These are phyloP conservation scores for Mortierella claussenii DNA, from an alignment of 192 early-diverging fungal genomes.

Conservation along the genomic window DNA sequence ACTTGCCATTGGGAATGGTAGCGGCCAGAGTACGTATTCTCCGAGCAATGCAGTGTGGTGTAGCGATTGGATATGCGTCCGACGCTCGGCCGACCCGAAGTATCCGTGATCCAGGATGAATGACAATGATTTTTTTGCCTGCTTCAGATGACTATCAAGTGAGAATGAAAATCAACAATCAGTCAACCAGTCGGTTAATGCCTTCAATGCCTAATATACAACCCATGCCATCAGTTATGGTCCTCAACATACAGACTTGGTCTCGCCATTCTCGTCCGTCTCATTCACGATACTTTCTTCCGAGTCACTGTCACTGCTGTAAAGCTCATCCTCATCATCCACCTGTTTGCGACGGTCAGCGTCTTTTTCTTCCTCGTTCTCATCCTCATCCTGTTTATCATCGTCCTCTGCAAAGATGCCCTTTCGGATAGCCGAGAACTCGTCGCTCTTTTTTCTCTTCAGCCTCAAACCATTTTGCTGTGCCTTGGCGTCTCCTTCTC, in stretches of 20 bases:
- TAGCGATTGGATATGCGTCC: constrained; percentile 79
- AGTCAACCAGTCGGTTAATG: too few relatives aligned
- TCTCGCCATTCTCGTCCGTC: constrained; percentile 43
- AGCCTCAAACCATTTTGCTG: not conserved
- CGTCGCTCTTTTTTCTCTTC: constrained; percentile 61
- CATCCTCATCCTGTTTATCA: constrained; percentile 8
- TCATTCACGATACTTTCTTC: constrained; percentile 45
- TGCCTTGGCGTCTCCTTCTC: not conserved
- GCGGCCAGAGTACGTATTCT: constrained; percentile 34
- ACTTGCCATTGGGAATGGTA: not conserved
- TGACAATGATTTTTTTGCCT: constrained; percentile 77
- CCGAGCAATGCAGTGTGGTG: constrained; percentile 87
- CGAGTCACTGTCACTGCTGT: constrained; percentile 44
- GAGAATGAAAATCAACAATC: too few relatives aligned
- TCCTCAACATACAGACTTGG: constrained; percentile 25
- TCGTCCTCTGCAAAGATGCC: constrained; percentile 43
- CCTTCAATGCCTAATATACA: too few relatives aligned
- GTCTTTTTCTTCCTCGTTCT: constrained; percentile 9
- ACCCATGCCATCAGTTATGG: not conserved
- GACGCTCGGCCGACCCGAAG: constrained; percentile 85
- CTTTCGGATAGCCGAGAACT: constrained; percentile 34
- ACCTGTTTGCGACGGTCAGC: constrained; percentile 1
- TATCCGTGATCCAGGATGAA: constrained; percentile 87
- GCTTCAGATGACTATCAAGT: constrained; percentile 37
- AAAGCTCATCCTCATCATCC: constrained; percentile 8